Percentiles rank a stretch among this genome's conserved stretches.
Evolutionary conservation across 2,329 filamentous ascomycete species (phyloP).

Genomic region (Exophiala mesophila): DNA sequence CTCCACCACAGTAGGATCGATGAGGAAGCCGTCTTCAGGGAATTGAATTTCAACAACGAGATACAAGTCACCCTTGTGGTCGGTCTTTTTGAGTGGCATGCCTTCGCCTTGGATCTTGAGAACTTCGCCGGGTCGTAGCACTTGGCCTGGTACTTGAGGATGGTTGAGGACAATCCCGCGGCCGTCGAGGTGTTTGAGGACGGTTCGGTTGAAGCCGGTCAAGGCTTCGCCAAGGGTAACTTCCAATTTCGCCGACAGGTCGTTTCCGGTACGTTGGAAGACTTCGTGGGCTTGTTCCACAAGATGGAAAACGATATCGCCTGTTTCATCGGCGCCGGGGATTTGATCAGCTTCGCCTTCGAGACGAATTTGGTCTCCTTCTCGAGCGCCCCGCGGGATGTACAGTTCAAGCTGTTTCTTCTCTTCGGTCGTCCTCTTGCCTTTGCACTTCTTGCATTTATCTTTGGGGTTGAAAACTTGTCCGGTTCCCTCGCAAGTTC

Average conservation of each 20-base stretch:
- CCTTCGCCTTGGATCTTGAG: conserved; percentile 85
- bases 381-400: conserved; percentile 51
- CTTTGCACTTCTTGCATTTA: conserved; percentile 98
- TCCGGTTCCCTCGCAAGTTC: conserved; percentile 78
- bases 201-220: conserved; percentile 82
- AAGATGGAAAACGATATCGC: conserved; percentile 87
- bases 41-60: conserved; percentile 81
- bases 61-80: conserved; percentile 80
- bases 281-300: conserved; percentile 73
- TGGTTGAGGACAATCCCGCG: conserved; percentile 79
- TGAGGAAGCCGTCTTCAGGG: conserved; percentile 79
- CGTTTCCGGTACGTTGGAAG: conserved; percentile 78
- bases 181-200: conserved; percentile 88
- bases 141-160: conserved; percentile 68
- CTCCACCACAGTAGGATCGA: conserved; percentile 60
- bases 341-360: conserved; percentile 92
- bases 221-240: conserved; percentile 80
- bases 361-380: conserved; percentile 84
- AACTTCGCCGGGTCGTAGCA: conserved; percentile 76
- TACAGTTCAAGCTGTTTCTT: conserved; percentile 96
- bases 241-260: conserved; percentile 75
- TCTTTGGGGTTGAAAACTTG: conserved; percentile 92
- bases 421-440: conserved; percentile 76
- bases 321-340: conserved; percentile 74
- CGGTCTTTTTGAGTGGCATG: conserved; percentile 87